Percentiles rank a stretch among this genome's conserved stretches.
These are phyloP conservation scores for Rhamnella rubrinervis DNA, from an alignment of 331 rosid genomes.

Conservation along the genomic window DNA sequence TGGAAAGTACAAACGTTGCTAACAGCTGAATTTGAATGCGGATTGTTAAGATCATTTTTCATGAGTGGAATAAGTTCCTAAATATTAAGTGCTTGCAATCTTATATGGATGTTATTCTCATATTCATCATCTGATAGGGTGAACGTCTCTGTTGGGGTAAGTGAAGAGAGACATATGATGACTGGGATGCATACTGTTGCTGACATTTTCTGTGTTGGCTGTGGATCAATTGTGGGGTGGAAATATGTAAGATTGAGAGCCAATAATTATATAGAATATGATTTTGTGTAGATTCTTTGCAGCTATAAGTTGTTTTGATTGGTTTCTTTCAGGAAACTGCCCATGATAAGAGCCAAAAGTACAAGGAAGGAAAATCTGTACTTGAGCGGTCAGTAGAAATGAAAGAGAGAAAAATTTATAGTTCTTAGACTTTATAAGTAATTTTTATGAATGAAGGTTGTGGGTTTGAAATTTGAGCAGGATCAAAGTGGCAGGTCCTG, in stretches of 20 bases:
- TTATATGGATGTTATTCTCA: slow-evolving; percentile 5
- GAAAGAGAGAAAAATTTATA: slow-evolving; percentile 21
- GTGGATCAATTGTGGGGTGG: slow-evolving; percentile 86
- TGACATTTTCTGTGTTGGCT: slow-evolving; percentile 85
- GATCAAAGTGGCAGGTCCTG: slow-evolving; percentile 63
- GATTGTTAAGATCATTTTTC: not conserved
- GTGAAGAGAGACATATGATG: slow-evolving; percentile 64
- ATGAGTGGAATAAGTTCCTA: not conserved
- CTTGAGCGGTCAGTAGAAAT: slow-evolving; percentile 66
- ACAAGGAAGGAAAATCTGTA: slow-evolving; percentile 91
- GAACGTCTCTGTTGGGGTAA: slow-evolving; percentile 62
- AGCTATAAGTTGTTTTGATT: slow-evolving; percentile 29
- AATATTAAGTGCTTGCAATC: slow-evolving; percentile 7
- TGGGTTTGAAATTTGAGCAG: slow-evolving; percentile 47
- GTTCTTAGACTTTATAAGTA: slow-evolving; percentile 7
- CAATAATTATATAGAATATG: slow-evolving; percentile 26
- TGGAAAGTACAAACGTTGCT: not conserved
- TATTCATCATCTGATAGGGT: slow-evolving; percentile 50
- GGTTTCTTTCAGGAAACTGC: slow-evolving; percentile 68
- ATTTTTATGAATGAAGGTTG: slow-evolving; percentile 18
- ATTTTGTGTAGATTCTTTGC: slow-evolving; percentile 18
- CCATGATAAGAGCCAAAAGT: slow-evolving; percentile 69
- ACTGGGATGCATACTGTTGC: slow-evolving; percentile 80
- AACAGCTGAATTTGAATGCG: slow-evolving; percentile 1
- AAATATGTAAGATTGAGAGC: slow-evolving; percentile 65